These are phyloP conservation scores for Cyanidium caldarium DNA, from an alignment of 23 red algal species.

Conservation along the genomic window DNA sequence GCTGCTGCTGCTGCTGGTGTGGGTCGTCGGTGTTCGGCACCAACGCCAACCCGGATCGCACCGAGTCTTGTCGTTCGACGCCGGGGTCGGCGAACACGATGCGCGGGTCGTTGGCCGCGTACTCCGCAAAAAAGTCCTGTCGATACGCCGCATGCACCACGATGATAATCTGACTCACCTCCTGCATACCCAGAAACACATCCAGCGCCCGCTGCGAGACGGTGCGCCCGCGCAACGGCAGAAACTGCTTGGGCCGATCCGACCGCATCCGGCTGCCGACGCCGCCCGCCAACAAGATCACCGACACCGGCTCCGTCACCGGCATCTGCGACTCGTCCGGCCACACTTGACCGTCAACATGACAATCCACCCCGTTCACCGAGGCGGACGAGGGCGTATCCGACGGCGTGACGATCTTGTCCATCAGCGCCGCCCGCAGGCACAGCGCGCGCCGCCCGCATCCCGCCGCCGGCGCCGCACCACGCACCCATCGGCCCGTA, in stretches of 20 bases:
- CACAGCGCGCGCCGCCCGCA: no score
- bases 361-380: no score
- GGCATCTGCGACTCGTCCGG: no score
- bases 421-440: no score
- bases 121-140: background rate
- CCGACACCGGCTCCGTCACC: conserved; percentile 10
- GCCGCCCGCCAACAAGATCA: conserved; percentile 84
- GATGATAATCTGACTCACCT: conserved; percentile 55
- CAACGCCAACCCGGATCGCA: conserved; percentile 7
- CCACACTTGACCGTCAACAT: no score
- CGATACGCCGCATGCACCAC: conserved; percentile 47
- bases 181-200: conserved; percentile 42
- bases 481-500: no score
- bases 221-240: conserved; percentile 44
- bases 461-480: no score
- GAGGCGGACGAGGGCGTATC: no score
- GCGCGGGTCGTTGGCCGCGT: conserved; percentile 1
- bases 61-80: conserved; percentile 89
- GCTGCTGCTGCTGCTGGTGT: no score
- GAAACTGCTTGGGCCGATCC: conserved; percentile 79
- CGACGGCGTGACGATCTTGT: no score
- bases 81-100: conserved; percentile 67
- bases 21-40: background rate
- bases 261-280: conserved; percentile 74
- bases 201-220: conserved; percentile 51